Evolutionary conservation across 176 grass and related monocot genomes (phyloP), one percentile per base, ranked within the genome.

Genomic region (Aegilops sharonensis): DNA sequence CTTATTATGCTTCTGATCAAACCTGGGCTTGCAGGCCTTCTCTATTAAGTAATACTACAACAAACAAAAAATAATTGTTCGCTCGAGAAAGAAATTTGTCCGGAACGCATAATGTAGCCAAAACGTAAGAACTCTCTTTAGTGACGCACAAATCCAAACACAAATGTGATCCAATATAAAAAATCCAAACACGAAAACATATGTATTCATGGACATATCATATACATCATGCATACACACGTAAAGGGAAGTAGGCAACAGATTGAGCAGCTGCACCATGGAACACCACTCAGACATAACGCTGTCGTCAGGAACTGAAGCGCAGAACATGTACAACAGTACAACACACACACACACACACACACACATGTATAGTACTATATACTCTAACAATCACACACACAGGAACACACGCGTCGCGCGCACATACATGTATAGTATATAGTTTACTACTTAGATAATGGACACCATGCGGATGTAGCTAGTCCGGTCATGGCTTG

Each of bases 401-500:
- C 12, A 48, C 9, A 42, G 9, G 9, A 42, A 42, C 40, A 42
- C 40, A 42, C 40, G 40, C 40, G 39, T 42, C 39, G 9, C 39
- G 9, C 9, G 39, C 39, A 10, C 39, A 40, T 0, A 42, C 45
- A 48, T 48, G 4, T 42, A 42, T 42, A 42, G 39, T 42, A 42
- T 42, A 42, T 42, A 42, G 40, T 42, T 10, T 42, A 42, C 3
- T 24, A 47, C 15, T 5, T 47, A 45, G 60, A 80, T 64, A 45
- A 80, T 42, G 13, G 13, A 0, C 5, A 9, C 8, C 8, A 13
- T 5, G 20, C 2, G 3, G 42, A 15, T 35, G 4, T 27, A 81
- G 21, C 4, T 17, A 35, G 43, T 69, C 64, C 64, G 64, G 36
- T 82, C 65, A 83, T 83, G 81, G 81, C 18, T 83, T 83, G 32